Evolutionary conservation across 257 asterid species (phyloP).

Genomic region (Mentha longifolia): DNA sequence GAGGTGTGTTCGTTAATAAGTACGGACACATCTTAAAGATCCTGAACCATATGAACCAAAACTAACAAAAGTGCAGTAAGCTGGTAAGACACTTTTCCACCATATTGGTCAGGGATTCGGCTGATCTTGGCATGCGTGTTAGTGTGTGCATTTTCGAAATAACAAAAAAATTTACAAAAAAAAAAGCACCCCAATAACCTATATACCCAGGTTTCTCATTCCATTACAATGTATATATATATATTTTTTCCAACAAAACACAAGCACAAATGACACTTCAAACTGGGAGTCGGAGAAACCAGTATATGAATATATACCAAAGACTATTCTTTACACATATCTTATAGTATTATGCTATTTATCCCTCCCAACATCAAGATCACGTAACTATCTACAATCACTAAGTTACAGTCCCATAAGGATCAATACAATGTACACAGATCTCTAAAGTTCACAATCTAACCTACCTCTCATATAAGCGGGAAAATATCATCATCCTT

Average conservation of each 20-base stretch:
- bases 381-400: slow-evolving; percentile 35
- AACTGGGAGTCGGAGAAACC: background rate
- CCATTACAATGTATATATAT: too few relatives aligned
- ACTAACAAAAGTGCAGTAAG: too few relatives aligned
- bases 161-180: too few relatives aligned
- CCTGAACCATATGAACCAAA: too few relatives aligned
- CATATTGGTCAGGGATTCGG: too few relatives aligned
- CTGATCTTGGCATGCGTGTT: too few relatives aligned
- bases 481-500: slow-evolving; percentile 53
- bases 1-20: too few relatives aligned
- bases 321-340: slow-evolving; percentile 1
- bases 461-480: slow-evolving; percentile 49
- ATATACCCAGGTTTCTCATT: background rate
- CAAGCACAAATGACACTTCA: background rate
- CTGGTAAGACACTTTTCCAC: too few relatives aligned
- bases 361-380: slow-evolving; percentile 28
- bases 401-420: slow-evolving; percentile 17
- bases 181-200: too few relatives aligned
- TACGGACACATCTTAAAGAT: too few relatives aligned
- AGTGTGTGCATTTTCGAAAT: too few relatives aligned
- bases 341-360: slow-evolving; percentile 15
- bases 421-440: slow-evolving; percentile 50
- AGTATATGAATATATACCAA: background rate
- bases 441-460: background rate
- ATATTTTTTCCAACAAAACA: background rate